Conservation (phyloP, 495 filamentous ascomycete species). For the Filosporella fistucella region DNA sequence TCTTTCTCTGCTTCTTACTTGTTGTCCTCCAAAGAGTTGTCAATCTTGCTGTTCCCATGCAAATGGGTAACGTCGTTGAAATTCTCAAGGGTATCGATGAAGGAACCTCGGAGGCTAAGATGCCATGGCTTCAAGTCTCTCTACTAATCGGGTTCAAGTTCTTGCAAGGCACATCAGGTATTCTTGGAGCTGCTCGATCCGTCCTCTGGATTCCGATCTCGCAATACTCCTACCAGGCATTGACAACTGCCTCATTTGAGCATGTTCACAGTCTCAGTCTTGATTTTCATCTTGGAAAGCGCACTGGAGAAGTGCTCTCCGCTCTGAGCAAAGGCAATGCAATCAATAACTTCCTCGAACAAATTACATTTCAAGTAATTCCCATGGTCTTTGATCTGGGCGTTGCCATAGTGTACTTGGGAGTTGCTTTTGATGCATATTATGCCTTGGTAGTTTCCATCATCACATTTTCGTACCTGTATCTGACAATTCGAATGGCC, state of each 20-base stretch:
- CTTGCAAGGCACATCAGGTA: conserved; percentile 81
- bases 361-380: conserved; percentile 90
- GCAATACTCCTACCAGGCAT: conserved; percentile 92
- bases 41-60: conserved; percentile 75
- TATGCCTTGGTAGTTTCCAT: conserved; percentile 89
- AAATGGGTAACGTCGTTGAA: conserved; percentile 70
- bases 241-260: conserved; percentile 93
- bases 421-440: conserved; percentile 74
- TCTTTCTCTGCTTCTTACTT: conserved; percentile 75
- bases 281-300: conserved; percentile 95
- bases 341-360: conserved; percentile 95
- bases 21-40: conserved; percentile 71
- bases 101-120: conserved; percentile 32
- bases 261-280: conserved; percentile 93
- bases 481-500: conserved; percentile 92
- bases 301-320: conserved; percentile 92
- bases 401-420: conserved; percentile 84
- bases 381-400: conserved; percentile 91
- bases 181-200: conserved; percentile 76
- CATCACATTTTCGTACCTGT: conserved; percentile 94
- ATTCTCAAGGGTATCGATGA: conserved; percentile 37
- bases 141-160: conserved; percentile 78
- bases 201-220: conserved; percentile 92
- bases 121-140: conserved; percentile 69
- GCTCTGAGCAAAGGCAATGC: conserved; percentile 93